Conservation (phyloP, 164 flowering plant genomes). For the Kalanchoe fedtschenkoi region DNA sequence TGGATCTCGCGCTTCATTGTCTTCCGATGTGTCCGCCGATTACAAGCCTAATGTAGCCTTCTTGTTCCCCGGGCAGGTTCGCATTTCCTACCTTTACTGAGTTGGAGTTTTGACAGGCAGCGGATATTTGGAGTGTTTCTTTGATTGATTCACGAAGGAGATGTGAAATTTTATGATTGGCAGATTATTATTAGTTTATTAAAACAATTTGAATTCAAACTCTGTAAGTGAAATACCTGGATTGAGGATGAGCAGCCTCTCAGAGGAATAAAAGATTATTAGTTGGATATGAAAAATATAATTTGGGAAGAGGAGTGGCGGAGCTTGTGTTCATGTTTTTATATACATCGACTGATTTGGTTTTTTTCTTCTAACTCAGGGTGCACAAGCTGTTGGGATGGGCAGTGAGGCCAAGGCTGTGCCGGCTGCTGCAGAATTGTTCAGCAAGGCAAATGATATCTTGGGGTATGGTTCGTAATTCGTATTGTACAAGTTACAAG, state of each 20-base stretch:
- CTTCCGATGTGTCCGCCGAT: slow-evolving; percentile 51
- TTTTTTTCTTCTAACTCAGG: slow-evolving; percentile 32
- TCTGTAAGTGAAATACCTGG: not conserved
- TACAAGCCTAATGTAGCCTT: slow-evolving; percentile 71
- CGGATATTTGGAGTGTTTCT: not conserved
- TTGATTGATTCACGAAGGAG: not conserved
- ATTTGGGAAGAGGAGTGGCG: not conserved
- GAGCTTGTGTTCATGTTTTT: not conserved
- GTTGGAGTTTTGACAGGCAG: not conserved
- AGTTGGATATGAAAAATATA: too few species aligned
- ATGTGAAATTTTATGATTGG: not conserved
- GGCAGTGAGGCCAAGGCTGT: slow-evolving; percentile 75
- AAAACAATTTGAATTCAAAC: too few species aligned
- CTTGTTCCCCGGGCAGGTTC: slow-evolving; percentile 95
- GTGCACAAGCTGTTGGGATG: slow-evolving; percentile 99
- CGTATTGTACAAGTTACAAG: not conserved
- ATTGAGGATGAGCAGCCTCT: not conserved
- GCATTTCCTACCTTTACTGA: not conserved
- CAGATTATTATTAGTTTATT: not conserved
- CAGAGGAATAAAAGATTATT: too few species aligned
- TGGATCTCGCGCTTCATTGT: slow-evolving; percentile 31
- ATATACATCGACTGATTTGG: not conserved
- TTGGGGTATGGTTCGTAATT: slow-evolving; percentile 45
- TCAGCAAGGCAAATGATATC: slow-evolving; percentile 78
- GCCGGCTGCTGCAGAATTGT: slow-evolving; percentile 84